Base-by-base conservation (phyloP, 1,284 basidiomycete species). In the Cerrena zonata region DNA sequence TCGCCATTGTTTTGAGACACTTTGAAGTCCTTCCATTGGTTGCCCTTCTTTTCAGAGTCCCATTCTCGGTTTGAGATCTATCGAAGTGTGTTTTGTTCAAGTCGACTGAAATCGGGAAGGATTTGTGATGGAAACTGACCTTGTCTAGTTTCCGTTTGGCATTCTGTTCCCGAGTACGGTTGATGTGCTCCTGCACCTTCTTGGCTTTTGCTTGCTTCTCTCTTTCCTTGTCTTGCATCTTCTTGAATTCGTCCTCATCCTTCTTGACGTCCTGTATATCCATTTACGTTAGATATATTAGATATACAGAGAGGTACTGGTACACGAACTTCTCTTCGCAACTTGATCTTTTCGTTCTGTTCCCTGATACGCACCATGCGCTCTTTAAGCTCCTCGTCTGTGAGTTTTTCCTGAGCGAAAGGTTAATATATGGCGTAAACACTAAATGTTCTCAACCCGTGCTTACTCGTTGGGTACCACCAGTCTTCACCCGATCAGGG, bases 281-380 rank as follows among this genome's bases (percentile, higher is more conserved):
- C 11, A 51, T n/a, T n/a, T n/a, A n/a, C n/a, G n/a, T n/a, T n/a
- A n/a, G n/a, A n/a, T n/a, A n/a, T n/a, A 34, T 34, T 15, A 34
- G 30, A n/a, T n/a, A n/a, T n/a, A n/a, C n/a, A 47, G 21, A 27
- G 18, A 12, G 18, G 36, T 19, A 40, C 45, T 19, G 43, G 34
- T 13, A 22, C 11, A 57, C 73, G 59, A 59, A 86, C 88, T 67
- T 80, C 59, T 62, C 84, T 74, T 52, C 87, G 75, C 62, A 86
- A 84, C 60, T 88, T 89, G 58, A 90, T 90, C 71, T 82, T 86
- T 66, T 86, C 85, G 60, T 90, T 90, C 67, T 89, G 83, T 58
- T 86, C 78, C 44, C 80, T 74, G 50, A 89, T 89, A 47, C 81
- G 78, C 36, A 74, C 77, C 82, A 90, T 91, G 34, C 82, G 77